Evolutionary conservation across 169 alveolate species (phyloP).

Genomic region (Perkinsus marinus): DNA sequence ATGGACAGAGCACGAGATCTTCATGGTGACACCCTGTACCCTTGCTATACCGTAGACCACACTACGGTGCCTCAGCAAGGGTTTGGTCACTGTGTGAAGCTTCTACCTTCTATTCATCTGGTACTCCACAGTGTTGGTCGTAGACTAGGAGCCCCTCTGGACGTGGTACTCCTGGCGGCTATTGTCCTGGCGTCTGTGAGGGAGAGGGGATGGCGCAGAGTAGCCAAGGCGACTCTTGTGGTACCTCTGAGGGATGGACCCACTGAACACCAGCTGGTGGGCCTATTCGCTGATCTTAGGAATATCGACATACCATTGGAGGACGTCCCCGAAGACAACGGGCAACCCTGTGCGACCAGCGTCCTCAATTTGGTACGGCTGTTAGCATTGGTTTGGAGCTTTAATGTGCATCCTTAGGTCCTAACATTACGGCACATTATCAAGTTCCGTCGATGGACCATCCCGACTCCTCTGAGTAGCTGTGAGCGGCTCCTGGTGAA

Average conservation of each 20-base stretch:
- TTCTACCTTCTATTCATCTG: background rate
- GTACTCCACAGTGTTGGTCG: background rate
- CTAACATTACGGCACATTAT: background rate
- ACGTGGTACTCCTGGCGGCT: background rate
- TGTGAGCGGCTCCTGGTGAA: background rate
- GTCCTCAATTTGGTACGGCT: background rate
- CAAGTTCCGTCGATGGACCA: background rate
- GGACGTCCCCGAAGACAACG: background rate
- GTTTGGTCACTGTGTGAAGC: background rate
- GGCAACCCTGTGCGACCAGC: background rate
- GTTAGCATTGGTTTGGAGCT: background rate
- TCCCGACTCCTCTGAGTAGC: background rate
- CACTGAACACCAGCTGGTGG: background rate
- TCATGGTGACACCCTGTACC: background rate
- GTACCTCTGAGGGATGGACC: background rate
- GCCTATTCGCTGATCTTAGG: background rate
- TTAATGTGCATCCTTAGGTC: background rate
- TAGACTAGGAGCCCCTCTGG: background rate
- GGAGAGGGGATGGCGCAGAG: background rate
- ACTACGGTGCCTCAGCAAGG: background rate
- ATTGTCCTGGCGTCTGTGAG: background rate
- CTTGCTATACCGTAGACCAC: background rate
- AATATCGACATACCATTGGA: background rate
- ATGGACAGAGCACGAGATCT: background rate
- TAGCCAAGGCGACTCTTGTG: background rate